These are phyloP conservation scores for Termitomyces eurrhizus DNA, from an alignment of 768 basidiomycete genomes.

Conservation along the genomic window DNA sequence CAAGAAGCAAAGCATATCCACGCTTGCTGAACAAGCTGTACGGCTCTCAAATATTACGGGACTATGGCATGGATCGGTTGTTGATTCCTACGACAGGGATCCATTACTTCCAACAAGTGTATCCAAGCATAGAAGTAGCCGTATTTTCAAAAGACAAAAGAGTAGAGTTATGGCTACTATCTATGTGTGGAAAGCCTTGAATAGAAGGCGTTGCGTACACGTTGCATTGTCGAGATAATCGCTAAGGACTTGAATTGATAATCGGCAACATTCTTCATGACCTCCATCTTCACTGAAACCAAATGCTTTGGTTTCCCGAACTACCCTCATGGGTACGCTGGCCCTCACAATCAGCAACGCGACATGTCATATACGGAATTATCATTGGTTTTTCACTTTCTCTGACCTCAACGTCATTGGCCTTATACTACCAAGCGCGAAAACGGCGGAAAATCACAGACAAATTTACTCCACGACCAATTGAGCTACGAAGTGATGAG, in stretches of 20 bases:
- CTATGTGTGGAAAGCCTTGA: background rate
- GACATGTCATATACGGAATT: slow-evolving; percentile 42
- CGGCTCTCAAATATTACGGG: background rate
- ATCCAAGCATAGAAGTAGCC: background rate
- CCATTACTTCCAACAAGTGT: background rate
- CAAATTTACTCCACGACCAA: slow-evolving; percentile 47
- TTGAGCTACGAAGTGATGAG: slow-evolving; percentile 74
- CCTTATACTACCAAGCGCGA: slow-evolving; percentile 47
- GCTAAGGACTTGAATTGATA: slow-evolving; percentile 1
- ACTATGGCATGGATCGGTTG: background rate
- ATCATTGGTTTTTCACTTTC: slow-evolving; percentile 77
- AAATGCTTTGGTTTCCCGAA: slow-evolving; percentile 21
- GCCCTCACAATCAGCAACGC: slow-evolving; percentile 31
- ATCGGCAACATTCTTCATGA: slow-evolving; percentile 14
- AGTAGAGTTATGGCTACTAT: too few species aligned
- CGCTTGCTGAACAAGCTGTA: background rate
- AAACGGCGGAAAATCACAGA: slow-evolving; percentile 39
- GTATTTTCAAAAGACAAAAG: background rate
- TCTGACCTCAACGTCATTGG: slow-evolving; percentile 62
- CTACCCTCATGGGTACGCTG: slow-evolving; percentile 31
- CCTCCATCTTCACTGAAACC: slow-evolving; percentile 7
- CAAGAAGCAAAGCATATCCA: background rate
- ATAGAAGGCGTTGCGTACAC: background rate
- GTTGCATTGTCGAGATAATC: background rate
- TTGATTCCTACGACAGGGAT: background rate